These are phyloP conservation scores for Bromus sterilis DNA, from an alignment of 176 grass and related monocot genomes.

Conservation along the genomic window DNA sequence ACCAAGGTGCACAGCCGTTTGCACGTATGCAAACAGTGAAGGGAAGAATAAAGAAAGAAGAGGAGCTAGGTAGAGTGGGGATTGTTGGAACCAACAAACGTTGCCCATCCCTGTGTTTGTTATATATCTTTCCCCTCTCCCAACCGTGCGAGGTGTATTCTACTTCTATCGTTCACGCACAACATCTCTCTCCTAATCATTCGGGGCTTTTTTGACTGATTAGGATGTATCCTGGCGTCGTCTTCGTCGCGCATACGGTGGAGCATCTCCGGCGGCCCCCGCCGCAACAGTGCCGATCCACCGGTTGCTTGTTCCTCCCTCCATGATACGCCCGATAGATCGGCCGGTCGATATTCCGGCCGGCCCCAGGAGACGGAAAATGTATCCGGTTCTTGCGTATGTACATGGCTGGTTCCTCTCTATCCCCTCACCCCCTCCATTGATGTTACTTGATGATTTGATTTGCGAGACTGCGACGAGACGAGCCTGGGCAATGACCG, in stretches of 20 bases:
- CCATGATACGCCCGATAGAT: not conserved
- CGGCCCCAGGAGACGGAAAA: not conserved
- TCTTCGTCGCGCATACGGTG: not conserved
- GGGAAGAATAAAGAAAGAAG: not conserved
- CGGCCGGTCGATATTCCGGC: not conserved
- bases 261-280: constrained; percentile 14
- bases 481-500: not conserved
- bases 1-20: not conserved
- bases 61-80: not conserved
- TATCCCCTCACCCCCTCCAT: too few species aligned
- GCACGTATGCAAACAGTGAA: not conserved
- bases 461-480: not conserved
- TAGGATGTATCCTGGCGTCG: not conserved
- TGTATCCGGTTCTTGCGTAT: not conserved
- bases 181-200: not conserved
- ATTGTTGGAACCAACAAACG: not conserved
- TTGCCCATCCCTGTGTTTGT: not conserved
- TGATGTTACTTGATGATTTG: not conserved
- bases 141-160: not conserved
- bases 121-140: not conserved
- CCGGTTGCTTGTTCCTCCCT: not conserved
- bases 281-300: not conserved
- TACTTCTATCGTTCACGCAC: not conserved
- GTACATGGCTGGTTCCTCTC: constrained; percentile 1
- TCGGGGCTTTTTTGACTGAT: not conserved